A percentile compares a stretch with the other conserved stretches of the same genome.
Evolutionary conservation across 2,329 filamentous ascomycete species (phyloP).

Genomic region (Cryphonectria japonica): DNA sequence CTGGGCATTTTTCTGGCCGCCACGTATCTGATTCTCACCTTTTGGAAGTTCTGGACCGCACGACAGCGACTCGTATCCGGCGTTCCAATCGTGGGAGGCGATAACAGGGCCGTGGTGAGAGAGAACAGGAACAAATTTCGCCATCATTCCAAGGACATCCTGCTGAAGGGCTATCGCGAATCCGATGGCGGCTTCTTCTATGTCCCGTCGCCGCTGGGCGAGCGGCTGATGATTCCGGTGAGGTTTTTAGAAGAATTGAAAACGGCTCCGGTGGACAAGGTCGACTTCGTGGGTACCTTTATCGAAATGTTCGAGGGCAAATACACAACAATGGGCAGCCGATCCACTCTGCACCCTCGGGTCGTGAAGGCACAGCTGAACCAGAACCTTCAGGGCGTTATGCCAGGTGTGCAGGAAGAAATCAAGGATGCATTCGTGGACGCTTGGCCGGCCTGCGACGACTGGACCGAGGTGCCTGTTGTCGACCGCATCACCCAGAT

Average conservation of each 20-base stretch:
- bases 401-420: slow-evolving; percentile 33
- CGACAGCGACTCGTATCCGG: too few relatives aligned
- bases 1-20: too few relatives aligned
- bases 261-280: slow-evolving; percentile 33
- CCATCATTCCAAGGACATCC: background rate
- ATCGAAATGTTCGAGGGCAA: slow-evolving; percentile 40
- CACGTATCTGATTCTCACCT: too few relatives aligned
- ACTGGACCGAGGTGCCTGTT: slow-evolving; percentile 18
- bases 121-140: background rate
- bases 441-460: slow-evolving; percentile 30
- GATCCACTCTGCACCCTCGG: slow-evolving; percentile 36
- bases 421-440: slow-evolving; percentile 33
- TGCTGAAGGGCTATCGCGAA: too few relatives aligned
- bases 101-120: too few relatives aligned
- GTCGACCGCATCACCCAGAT: slow-evolving; percentile 32
- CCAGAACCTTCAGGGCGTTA: slow-evolving; percentile 25
- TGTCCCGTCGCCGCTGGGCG: slow-evolving; percentile 35
- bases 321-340: slow-evolving; percentile 38
- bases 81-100: too few relatives aligned
- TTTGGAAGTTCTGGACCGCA: too few relatives aligned
- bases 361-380: slow-evolving; percentile 35
- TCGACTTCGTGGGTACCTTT: slow-evolving; percentile 37
- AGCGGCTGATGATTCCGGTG: slow-evolving; percentile 36
- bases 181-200: slow-evolving; percentile 24
- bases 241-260: slow-evolving; percentile 38